Evolutionary conservation across 2,329 filamentous ascomycete species (phyloP).

Genomic region (Sclerotinia sclerotiorum): DNA sequence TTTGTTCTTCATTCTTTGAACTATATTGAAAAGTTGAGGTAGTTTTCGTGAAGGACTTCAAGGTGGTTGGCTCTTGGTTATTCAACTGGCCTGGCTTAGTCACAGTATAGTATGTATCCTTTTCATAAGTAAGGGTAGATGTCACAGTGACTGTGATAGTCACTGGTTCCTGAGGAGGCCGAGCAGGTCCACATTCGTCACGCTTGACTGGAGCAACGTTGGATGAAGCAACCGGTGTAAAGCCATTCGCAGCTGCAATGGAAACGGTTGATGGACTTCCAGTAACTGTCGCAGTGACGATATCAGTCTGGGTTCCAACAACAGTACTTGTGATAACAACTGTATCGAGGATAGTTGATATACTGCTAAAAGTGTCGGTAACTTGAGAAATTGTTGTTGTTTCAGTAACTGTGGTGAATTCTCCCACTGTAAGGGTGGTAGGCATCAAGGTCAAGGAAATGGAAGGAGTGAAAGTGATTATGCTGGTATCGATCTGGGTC

Average conservation of each 20-base stretch:
- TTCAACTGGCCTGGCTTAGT: not conserved
- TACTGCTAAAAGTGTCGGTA: not conserved
- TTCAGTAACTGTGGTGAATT: not conserved
- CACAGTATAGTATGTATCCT: not conserved
- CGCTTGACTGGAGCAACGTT: not conserved
- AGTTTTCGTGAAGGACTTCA: not conserved
- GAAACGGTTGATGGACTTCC: not conserved
- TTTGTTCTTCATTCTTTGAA: not conserved
- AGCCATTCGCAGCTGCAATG: not conserved
- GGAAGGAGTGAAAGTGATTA: slow-evolving; percentile 8
- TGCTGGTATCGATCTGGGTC: not conserved
- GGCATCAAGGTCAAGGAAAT: not conserved
- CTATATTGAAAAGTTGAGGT: not conserved
- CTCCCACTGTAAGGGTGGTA: not conserved
- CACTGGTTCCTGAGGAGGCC: not conserved
- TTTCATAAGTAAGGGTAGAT: not conserved
- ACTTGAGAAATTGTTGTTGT: not conserved
- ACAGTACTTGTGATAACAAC: not conserved
- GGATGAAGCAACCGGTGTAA: not conserved
- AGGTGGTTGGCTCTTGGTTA: not conserved
- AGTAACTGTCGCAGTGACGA: not conserved
- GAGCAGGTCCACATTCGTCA: not conserved
- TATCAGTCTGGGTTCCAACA: not conserved
- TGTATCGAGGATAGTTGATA: slow-evolving; percentile 1
- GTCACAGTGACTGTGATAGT: not conserved